Conservation (phyloP, 2,329 filamentous ascomycete species). For the Beauveria sp. region DNA sequence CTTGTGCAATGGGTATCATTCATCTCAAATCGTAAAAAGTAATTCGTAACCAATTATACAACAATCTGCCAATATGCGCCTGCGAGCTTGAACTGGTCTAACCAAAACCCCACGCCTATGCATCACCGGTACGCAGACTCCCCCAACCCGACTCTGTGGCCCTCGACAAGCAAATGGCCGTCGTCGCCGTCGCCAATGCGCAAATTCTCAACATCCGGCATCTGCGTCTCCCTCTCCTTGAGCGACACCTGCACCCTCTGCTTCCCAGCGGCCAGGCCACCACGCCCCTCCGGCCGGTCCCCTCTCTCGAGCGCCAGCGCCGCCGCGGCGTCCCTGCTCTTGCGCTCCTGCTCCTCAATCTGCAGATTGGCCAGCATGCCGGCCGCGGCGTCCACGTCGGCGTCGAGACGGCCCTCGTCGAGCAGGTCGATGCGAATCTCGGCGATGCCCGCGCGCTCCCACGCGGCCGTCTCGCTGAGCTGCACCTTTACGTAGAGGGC, state of each 20-base stretch:
- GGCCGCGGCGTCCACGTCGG: conserved; percentile 31
- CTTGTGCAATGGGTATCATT: conserved; percentile 9
- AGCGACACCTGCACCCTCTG: conserved; percentile 41
- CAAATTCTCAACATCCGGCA: conserved; percentile 15
- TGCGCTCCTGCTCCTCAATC: conserved; percentile 35
- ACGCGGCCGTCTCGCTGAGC: conserved; percentile 75
- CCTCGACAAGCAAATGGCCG: conserved; percentile 41
- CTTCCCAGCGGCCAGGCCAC: conserved; percentile 5
- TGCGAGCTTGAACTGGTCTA: neutral
- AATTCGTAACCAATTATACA: neutral
- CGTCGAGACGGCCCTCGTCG: conserved; percentile 52
- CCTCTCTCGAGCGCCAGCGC: conserved; percentile 46
- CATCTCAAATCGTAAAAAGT: conserved; percentile 5
- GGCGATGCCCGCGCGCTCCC: conserved; percentile 61
- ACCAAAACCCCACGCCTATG: too few species aligned
- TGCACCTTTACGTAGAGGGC: conserved; percentile 86
- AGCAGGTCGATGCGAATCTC: conserved; percentile 53
- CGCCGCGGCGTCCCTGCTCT: conserved; percentile 30
- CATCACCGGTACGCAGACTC: neutral
- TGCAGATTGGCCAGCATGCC: conserved; percentile 33
- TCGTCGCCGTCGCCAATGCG: conserved; percentile 17
- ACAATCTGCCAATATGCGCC: neutral
- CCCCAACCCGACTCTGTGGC: conserved; percentile 37
- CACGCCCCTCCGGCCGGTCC: conserved; percentile 15
- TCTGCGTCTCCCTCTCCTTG: conserved; percentile 40